phyloP scores from a whole-genome alignment of 1,139 yeast species.

The Candida sp. region DNA sequence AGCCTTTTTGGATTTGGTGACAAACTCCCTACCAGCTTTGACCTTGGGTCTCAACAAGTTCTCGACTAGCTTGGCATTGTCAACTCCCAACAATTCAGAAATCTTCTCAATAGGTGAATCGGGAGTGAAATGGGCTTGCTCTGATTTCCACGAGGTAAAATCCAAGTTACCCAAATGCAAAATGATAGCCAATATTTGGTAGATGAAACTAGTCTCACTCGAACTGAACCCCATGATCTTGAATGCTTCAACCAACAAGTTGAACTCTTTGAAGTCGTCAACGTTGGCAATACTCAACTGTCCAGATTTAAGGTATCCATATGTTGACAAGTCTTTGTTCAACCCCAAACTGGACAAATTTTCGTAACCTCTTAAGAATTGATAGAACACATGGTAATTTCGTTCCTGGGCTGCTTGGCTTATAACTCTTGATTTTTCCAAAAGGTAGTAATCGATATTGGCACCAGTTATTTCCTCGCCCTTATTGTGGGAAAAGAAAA shows the following conservation, averaged over 20 bases:
- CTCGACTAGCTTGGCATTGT: conserved; percentile 56
- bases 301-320: conserved; percentile 63
- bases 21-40: conserved; percentile 90
- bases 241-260: conserved; percentile 65
- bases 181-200: conserved; percentile 74
- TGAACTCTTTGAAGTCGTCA: conserved; percentile 75
- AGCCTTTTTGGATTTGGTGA: conserved; percentile 80
- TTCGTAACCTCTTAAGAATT: conserved; percentile 73
- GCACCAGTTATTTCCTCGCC: conserved; percentile 77
- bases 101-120: conserved; percentile 59
- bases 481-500: conserved; percentile 57
- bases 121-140: conserved; percentile 76
- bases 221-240: conserved; percentile 71
- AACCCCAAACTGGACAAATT: conserved; percentile 55
- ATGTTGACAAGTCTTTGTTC: conserved; percentile 46
- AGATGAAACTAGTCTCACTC: conserved; percentile 60
- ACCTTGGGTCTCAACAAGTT: conserved; percentile 79
- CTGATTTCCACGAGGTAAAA: conserved; percentile 71
- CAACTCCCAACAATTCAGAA: conserved; percentile 69
- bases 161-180: conserved; percentile 87
- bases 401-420: conserved; percentile 77
- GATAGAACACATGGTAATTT: conserved; percentile 94
- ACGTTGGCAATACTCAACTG: conserved; percentile 64
- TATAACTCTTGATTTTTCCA: conserved; percentile 96
- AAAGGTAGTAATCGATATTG: conserved; percentile 89